A percentile compares a stretch with the other conserved stretches of the same genome.
These are phyloP conservation scores for Penicillium rolfsii DNA, from an alignment of 2,329 filamentous ascomycete genomes.

Conservation along the genomic window DNA sequence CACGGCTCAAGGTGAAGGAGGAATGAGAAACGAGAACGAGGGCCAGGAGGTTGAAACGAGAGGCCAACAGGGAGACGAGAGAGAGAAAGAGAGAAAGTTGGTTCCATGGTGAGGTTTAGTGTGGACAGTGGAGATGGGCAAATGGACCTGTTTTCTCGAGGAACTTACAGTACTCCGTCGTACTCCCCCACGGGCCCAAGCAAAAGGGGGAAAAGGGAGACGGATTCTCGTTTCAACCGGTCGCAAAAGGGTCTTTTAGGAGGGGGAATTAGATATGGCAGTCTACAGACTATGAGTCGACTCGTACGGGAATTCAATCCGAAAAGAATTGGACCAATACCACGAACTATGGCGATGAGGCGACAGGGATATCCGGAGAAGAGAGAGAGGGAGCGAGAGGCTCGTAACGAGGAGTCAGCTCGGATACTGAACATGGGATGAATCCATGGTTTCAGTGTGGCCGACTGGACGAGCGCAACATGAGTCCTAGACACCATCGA, in stretches of 20 bases:
- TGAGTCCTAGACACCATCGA: too few species aligned
- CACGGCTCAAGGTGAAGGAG: not conserved
- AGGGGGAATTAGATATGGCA: not conserved
- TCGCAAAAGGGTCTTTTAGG: not conserved
- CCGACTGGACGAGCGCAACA: too few species aligned
- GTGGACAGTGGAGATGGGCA: conserved; percentile 15
- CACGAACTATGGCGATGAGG: not conserved
- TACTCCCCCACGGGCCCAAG: too few species aligned
- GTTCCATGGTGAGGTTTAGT: conserved; percentile 24
- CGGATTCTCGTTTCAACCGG: not conserved
- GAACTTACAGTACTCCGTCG: too few species aligned
- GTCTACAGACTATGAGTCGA: not conserved
- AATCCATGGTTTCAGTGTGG: too few species aligned
- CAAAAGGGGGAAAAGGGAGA: not conserved
- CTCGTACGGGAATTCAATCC: not conserved
- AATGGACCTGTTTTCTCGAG: not conserved
- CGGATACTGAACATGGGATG: not conserved
- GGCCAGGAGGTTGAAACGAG: not conserved
- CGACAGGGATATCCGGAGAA: not conserved
- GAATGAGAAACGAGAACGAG: not conserved
- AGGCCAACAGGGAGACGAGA: not conserved
- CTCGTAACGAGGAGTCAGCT: not conserved
- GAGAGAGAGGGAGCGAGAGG: not conserved
- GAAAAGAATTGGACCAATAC: not conserved
- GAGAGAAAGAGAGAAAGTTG: not conserved